Evolutionary conservation across 306 rosid species (phyloP), one percentile per base, ranked within the genome.

Genomic region (Datisca glomerata): DNA sequence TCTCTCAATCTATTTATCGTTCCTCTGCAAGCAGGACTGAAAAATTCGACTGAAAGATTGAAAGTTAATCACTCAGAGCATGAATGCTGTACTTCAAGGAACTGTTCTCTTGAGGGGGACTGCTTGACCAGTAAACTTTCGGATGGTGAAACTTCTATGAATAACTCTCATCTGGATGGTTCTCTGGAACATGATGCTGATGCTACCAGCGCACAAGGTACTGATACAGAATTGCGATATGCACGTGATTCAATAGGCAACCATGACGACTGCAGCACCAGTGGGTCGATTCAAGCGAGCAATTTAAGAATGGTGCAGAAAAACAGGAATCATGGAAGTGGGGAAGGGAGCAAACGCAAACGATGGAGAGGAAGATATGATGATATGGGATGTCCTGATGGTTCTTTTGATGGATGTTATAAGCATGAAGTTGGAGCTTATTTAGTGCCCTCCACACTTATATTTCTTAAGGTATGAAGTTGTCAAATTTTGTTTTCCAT

Each of bases 281-380:
- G 98, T 46, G 86, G 94, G 22, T 71, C 79, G 9, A 78, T 59
- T 48, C 91, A 61, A 45, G 61, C 44, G 33, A 86, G 74, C 48
- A 77, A 75, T 59, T 53, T 64, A 19, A 75, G 67, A 63, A 59
- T 50, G 45, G 55, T 64, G 61, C 91, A 66, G 51, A 72, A 63
- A 62, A 64, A 69, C 53, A 87, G 78, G 61, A 52, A 61, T 49
- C 55, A 49, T 43, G 75, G 67, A 54, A 73, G 59, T 58, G 81
- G 80, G 43, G 96, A 84, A 69, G 63, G 98, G 65, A 71, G 80
- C 45, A 91, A 80, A 56, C 92, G 96, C 37, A 91, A 91, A 71
- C 70, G 98, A 14, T 91, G 98, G 98, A 84, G 78, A 61, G 96
- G 96, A 41, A 78, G 96, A 28, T 73, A 72, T 51, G 86, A 84